Percentiles rank a stretch among this genome's conserved stretches.
phyloP scores from a whole-genome alignment of 352 stramenopile species.

The Elongisporangium anandrum region DNA sequence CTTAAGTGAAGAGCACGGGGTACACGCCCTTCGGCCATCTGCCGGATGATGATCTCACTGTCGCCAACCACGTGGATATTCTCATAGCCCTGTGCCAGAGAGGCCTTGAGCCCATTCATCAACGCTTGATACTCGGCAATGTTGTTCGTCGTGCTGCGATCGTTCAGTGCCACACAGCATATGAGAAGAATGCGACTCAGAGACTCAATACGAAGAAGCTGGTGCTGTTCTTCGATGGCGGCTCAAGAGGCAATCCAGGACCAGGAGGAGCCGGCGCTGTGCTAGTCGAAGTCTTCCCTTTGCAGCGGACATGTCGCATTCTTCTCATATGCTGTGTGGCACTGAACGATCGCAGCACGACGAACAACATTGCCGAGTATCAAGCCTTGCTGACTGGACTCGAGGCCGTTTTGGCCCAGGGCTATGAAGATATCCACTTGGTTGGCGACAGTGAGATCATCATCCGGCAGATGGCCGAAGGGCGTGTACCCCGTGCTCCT shows the following conservation, averaged over 20 bases:
- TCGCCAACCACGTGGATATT: neutral
- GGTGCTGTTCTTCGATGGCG: neutral
- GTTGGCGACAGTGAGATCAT: neutral
- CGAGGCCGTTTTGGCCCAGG: neutral
- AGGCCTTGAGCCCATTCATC: neutral
- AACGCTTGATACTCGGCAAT: neutral
- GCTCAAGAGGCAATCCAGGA: neutral
- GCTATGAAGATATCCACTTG: neutral
- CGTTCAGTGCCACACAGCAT: neutral
- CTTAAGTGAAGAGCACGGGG: neutral
- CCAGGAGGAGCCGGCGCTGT: neutral
- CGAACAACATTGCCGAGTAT: neutral
- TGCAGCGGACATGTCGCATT: neutral
- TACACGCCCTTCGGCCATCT: neutral
- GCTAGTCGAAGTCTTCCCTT: neutral
- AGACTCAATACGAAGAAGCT: neutral
- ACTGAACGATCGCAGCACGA: neutral
- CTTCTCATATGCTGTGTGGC: neutral
- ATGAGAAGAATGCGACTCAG: neutral
- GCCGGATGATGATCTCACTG: neutral
- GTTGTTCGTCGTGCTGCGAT: neutral
- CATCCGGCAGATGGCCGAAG: neutral
- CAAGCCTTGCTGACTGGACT: neutral
- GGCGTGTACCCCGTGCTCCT: no score
- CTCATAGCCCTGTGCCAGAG: neutral